phyloP scores from a whole-genome alignment of 805 yeast species.

The Kuraishia floccosa region DNA sequence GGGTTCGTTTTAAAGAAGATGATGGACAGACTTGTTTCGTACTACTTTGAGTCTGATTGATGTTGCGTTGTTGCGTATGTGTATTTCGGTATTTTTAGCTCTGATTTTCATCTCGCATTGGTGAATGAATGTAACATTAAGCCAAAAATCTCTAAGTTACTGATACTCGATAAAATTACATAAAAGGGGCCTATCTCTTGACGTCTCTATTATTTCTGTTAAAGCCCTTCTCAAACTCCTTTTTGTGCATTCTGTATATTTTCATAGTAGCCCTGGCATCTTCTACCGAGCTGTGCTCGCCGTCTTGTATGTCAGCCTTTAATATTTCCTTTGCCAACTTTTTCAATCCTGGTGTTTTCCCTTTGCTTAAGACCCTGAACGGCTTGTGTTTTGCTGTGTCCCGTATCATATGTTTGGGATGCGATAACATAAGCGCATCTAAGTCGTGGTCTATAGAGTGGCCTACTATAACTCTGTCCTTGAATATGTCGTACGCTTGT shows the following conservation, averaged over 20 bases:
- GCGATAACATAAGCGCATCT: constrained; percentile 52
- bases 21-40: constrained; percentile 9
- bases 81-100: not conserved
- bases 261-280: constrained; percentile 87
- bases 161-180: too few species aligned
- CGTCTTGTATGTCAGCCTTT: constrained; percentile 53
- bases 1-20: constrained; percentile 4
- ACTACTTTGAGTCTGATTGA: constrained; percentile 10
- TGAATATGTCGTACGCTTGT: constrained; percentile 37
- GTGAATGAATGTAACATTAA: too few species aligned
- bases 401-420: constrained; percentile 50
- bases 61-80: not conserved
- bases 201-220: not conserved
- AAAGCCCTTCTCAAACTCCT: constrained; percentile 40
- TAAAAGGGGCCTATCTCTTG: too few species aligned
- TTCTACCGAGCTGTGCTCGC: constrained; percentile 78
- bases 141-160: too few species aligned
- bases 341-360: constrained; percentile 66
- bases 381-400: constrained; percentile 63
- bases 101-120: not conserved
- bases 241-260: constrained; percentile 51
- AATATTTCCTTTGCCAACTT: constrained; percentile 48
- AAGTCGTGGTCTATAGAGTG: constrained; percentile 81
- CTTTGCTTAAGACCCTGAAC: constrained; percentile 47
- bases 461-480: constrained; percentile 59